Conservation (phyloP, 768 basidiomycete species). For the Tylopilus felleus region DNA sequence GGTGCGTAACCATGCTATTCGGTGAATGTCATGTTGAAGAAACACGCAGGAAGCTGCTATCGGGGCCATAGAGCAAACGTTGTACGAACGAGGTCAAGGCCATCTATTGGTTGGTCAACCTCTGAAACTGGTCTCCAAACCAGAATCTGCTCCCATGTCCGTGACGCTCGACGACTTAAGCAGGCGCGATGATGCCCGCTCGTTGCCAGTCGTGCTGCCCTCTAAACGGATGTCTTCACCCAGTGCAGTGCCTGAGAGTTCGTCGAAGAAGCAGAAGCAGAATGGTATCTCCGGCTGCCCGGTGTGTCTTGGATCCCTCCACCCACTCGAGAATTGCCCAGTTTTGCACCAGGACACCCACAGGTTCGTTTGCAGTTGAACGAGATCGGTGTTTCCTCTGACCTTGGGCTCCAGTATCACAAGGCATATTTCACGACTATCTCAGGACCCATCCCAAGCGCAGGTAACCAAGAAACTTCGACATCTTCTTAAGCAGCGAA, state of each 20-base stretch:
- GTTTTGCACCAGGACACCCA: constrained; percentile 48
- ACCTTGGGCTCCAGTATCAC: constrained; percentile 36
- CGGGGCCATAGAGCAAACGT: constrained; percentile 61
- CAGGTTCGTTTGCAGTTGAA: constrained; percentile 40
- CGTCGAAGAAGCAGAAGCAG: constrained; percentile 39
- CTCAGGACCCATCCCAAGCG: constrained; percentile 36
- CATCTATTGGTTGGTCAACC: constrained; percentile 63
- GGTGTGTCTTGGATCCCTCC: constrained; percentile 46
- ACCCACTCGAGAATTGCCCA: constrained; percentile 55
- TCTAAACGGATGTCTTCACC: constrained; percentile 39
- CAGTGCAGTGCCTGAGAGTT: constrained; percentile 19
- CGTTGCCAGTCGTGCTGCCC: constrained; percentile 14
- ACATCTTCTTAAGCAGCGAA: constrained; percentile 37
- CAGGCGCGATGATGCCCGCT: neutral
- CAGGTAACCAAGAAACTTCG: constrained; percentile 37
- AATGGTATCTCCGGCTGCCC: constrained; percentile 33
- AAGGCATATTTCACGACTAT: constrained; percentile 43
- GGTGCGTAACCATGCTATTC: constrained; percentile 37
- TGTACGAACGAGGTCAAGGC: constrained; percentile 53
- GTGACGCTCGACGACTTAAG: constrained; percentile 9
- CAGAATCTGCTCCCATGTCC: constrained; percentile 13
- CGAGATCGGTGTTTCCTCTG: neutral
- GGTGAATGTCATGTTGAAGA: constrained; percentile 4
- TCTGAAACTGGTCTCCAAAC: constrained; percentile 47
- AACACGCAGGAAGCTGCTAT: constrained; percentile 58